Evolutionary conservation across 257 asterid species (phyloP).

Genomic region (Salvia rosmarinus): DNA sequence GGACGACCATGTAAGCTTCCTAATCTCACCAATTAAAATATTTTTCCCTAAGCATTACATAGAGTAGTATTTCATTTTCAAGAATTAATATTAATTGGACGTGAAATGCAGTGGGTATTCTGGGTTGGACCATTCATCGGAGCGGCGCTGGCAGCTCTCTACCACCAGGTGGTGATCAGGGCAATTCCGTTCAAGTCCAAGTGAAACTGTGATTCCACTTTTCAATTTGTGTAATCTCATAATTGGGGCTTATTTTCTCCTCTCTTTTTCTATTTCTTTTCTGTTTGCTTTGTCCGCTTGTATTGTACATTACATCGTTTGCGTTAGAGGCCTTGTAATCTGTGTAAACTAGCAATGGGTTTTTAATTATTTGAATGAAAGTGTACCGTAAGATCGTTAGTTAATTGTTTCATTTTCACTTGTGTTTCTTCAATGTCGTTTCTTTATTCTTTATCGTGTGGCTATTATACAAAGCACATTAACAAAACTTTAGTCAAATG

Average conservation of each 20-base stretch:
- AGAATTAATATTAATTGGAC: neutral
- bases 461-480: too few relatives aligned
- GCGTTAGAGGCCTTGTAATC: neutral
- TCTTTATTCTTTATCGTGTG: neutral
- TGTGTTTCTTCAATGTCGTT: neutral
- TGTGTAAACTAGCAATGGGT: conserved; percentile 1
- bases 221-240: neutral
- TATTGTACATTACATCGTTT: conserved; percentile 1
- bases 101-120: conserved; percentile 47
- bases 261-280: conserved; percentile 26
- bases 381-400: too few relatives aligned
- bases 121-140: conserved; percentile 58
- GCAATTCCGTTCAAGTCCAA: conserved; percentile 54
- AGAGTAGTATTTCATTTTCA: too few relatives aligned
- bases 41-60: too few relatives aligned
- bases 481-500: too few relatives aligned
- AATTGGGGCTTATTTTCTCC: conserved; percentile 14
- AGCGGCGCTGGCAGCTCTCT: conserved; percentile 52
- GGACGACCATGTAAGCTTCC: conserved; percentile 44
- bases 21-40: too few relatives aligned
- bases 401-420: neutral
- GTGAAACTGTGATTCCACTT: neutral
- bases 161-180: conserved; percentile 50
- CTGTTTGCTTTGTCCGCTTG: conserved; percentile 1
- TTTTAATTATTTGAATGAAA: neutral